These are phyloP conservation scores for Sugiyamaella sp. DNA, from an alignment of 1,139 yeast species.

Conservation along the genomic window DNA sequence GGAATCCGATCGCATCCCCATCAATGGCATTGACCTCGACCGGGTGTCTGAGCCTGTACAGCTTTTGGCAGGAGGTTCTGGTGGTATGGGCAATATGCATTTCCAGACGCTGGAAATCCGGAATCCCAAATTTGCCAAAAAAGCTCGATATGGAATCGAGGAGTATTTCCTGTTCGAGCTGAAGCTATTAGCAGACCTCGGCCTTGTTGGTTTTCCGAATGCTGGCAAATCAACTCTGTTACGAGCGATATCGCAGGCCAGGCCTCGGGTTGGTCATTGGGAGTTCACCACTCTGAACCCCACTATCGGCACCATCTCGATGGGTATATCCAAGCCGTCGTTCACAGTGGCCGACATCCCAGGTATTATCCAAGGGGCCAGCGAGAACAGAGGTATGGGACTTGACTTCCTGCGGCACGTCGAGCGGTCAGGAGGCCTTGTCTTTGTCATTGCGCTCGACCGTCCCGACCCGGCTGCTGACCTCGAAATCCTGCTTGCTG, in stretches of 20 bases:
- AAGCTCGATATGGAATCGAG: conserved; percentile 72
- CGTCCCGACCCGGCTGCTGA: conserved; percentile 63
- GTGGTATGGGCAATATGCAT: conserved; percentile 97
- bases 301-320: conserved; percentile 80
- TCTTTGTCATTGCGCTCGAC: conserved; percentile 82
- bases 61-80: conserved; percentile 80
- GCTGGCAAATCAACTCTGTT: conserved; percentile 93
- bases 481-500: conserved; percentile 60
- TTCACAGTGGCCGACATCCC: conserved; percentile 98
- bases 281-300: conserved; percentile 94
- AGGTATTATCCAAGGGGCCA: conserved; percentile 89
- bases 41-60: conserved; percentile 70
- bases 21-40: conserved; percentile 74
- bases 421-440: conserved; percentile 88
- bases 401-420: conserved; percentile 88
- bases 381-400: conserved; percentile 85
- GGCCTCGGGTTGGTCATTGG: conserved; percentile 95
- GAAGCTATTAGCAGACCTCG: conserved; percentile 87
- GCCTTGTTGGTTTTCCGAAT: conserved; percentile 92
- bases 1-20: conserved; percentile 68
- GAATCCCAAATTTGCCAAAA: conserved; percentile 85
- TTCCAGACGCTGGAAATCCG: conserved; percentile 80
- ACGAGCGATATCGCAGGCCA: conserved; percentile 85
- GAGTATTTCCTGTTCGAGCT: conserved; percentile 76
- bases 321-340: conserved; percentile 63